These are phyloP conservation scores for Suillus subalutaceus DNA, from an alignment of 768 basidiomycete genomes.

Conservation along the genomic window DNA sequence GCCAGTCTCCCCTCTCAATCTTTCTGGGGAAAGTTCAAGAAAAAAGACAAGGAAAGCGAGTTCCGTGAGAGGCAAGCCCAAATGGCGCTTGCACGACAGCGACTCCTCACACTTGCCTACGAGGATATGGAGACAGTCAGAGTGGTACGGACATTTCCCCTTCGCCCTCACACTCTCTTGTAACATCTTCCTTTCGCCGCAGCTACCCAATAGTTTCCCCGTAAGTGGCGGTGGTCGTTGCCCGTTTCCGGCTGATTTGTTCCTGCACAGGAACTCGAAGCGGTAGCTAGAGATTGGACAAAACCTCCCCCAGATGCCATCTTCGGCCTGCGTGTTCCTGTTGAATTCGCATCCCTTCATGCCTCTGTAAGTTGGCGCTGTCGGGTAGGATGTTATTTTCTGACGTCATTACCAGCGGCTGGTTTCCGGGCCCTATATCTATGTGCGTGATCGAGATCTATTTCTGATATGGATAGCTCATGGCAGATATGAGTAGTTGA, in stretches of 20 bases:
- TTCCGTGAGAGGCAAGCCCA: constrained; percentile 53
- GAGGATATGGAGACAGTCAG: constrained; percentile 87
- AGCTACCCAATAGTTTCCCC: constrained; percentile 71
- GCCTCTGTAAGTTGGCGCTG: constrained; percentile 63
- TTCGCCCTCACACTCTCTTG: constrained; percentile 16
- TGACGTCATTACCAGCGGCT: constrained; percentile 55
- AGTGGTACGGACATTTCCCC: constrained; percentile 47
- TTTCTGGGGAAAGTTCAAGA: constrained; percentile 70
- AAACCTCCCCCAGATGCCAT: constrained; percentile 81
- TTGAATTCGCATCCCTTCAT: constrained; percentile 85
- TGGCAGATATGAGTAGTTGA: constrained; percentile 52
- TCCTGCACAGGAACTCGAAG: constrained; percentile 69
- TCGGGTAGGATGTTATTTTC: constrained; percentile 18
- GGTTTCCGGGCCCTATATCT: constrained; percentile 83
- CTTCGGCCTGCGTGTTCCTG: constrained; percentile 78
- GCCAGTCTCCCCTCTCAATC: constrained; percentile 55
- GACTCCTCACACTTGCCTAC: constrained; percentile 79
- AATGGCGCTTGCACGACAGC: constrained; percentile 74
- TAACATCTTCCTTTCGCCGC: constrained; percentile 11
- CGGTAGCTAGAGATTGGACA: constrained; percentile 80
- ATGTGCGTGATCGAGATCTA: constrained; percentile 49
- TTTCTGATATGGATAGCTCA: constrained; percentile 21
- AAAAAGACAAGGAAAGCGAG: constrained; percentile 69
- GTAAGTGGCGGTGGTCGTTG: constrained; percentile 43
- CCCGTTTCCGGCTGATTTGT: constrained; percentile 11